Conservation (phyloP, 73 alveolate genomes). For the Breviolum minutum region DNA sequence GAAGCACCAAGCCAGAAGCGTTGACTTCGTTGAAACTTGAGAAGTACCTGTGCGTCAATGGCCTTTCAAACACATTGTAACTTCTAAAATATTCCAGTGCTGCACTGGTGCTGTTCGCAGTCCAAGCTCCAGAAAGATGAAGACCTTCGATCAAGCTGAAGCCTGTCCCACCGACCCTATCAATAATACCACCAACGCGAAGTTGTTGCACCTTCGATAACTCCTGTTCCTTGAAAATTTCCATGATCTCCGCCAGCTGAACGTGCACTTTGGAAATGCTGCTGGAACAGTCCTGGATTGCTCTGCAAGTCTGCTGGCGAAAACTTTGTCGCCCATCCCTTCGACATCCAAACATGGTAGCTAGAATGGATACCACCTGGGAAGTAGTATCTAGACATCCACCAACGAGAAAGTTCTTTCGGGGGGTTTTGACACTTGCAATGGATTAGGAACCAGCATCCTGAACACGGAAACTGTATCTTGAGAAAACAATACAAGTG, state of each 20-base stretch:
- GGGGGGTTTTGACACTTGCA: too few species aligned
- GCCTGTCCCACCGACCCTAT: neutral
- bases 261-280: neutral
- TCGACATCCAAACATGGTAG: too few species aligned
- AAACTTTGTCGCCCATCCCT: too few species aligned
- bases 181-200: constrained; percentile 39
- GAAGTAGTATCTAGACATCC: too few species aligned
- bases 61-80: neutral
- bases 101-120: neutral
- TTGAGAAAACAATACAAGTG: too few species aligned
- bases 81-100: neutral
- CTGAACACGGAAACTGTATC: too few species aligned
- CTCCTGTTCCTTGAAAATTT: neutral
- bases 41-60: neutral
- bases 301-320: too few species aligned
- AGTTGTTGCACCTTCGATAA: neutral
- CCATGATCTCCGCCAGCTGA: neutral
- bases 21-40: neutral
- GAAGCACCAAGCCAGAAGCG: neutral
- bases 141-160: neutral
- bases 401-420: too few species aligned
- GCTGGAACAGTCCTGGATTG: neutral
- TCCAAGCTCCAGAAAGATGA: neutral
- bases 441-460: too few species aligned
- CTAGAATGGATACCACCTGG: too few species aligned